Evolutionary conservation across 371 early-diverging fungal genomes (phyloP).

Genomic region (Rhizopus delemar): DNA sequence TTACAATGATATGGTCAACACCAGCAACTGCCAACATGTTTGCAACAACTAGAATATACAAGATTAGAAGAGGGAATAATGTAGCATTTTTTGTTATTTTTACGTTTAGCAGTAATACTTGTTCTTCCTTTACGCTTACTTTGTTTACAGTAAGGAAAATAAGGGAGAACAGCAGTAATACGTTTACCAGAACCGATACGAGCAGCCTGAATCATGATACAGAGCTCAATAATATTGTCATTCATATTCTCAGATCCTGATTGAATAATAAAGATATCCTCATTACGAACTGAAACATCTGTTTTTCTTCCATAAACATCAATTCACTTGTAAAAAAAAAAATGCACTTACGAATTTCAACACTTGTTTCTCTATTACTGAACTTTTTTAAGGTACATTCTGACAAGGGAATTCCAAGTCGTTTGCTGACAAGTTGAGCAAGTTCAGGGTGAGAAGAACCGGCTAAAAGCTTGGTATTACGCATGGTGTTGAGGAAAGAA

Average conservation of each 20-base stretch:
- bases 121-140: conserved; percentile 96
- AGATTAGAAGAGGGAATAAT: background rate
- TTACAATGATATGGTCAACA: conserved; percentile 91
- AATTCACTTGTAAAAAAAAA: background rate
- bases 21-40: conserved; percentile 95
- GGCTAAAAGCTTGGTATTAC: conserved; percentile 88
- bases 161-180: conserved; percentile 89
- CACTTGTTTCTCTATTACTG: conserved; percentile 73
- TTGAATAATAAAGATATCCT: conserved; percentile 97
- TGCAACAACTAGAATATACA: conserved; percentile 72
- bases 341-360: conserved; percentile 57
- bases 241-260: conserved; percentile 87
- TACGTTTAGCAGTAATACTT: conserved; percentile 92
- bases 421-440: conserved; percentile 74
- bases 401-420: conserved; percentile 77
- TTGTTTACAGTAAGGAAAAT: conserved; percentile 97
- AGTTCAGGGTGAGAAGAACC: conserved; percentile 95
- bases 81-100: conserved; percentile 1
- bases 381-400: conserved; percentile 76
- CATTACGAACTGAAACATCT: conserved; percentile 90
- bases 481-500: conserved; percentile 46
- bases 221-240: conserved; percentile 94
- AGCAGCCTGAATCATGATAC: conserved; percentile 95
- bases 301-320: conserved; percentile 12
- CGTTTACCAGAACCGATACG: conserved; percentile 85